Evolutionary conservation across 768 basidiomycete species (phyloP).

Genomic region (Exsudoporus frostii): DNA sequence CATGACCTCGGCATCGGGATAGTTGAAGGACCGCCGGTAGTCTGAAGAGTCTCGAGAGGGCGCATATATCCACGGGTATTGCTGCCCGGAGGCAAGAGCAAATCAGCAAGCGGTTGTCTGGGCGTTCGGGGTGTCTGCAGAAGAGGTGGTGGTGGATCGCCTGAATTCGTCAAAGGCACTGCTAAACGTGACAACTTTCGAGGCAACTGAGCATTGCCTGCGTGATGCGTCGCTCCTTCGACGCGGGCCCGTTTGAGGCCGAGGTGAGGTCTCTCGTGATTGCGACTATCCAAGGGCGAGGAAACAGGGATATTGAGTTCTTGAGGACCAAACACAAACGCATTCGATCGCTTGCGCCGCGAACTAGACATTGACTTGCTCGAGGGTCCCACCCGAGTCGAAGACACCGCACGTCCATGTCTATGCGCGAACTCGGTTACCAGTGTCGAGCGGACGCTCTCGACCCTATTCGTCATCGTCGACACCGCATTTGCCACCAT

Average conservation of each 20-base stretch:
- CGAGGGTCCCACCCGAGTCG: slow-evolving; percentile 5
- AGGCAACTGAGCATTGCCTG: not conserved
- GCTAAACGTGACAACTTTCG: slow-evolving; percentile 12
- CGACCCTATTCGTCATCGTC: slow-evolving; percentile 13
- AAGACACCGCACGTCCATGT: not conserved
- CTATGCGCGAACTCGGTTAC: slow-evolving; percentile 1
- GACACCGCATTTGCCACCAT: slow-evolving; percentile 18
- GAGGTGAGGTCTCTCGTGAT: not conserved
- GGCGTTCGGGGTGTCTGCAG: slow-evolving; percentile 13
- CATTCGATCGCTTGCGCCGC: slow-evolving; percentile 2
- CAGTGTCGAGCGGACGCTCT: slow-evolving; percentile 12
- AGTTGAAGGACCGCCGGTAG: not conserved
- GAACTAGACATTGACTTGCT: not conserved
- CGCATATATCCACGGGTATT: slow-evolving; percentile 14
- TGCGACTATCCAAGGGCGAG: slow-evolving; percentile 12
- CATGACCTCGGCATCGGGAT: not conserved
- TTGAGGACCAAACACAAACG: not conserved
- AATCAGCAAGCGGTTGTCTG: slow-evolving; percentile 20
- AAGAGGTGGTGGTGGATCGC: not conserved
- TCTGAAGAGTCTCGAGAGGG: not conserved
- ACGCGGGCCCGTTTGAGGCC: slow-evolving; percentile 14
- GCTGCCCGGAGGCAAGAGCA: slow-evolving; percentile 2
- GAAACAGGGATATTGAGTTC: not conserved
- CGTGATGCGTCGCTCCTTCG: not conserved
- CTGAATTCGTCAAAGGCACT: not conserved